A percentile compares a stretch with the other conserved stretches of the same genome.
phyloP scores from a whole-genome alignment of 306 rosid genomes.

The Citrullus mucosospermus region DNA sequence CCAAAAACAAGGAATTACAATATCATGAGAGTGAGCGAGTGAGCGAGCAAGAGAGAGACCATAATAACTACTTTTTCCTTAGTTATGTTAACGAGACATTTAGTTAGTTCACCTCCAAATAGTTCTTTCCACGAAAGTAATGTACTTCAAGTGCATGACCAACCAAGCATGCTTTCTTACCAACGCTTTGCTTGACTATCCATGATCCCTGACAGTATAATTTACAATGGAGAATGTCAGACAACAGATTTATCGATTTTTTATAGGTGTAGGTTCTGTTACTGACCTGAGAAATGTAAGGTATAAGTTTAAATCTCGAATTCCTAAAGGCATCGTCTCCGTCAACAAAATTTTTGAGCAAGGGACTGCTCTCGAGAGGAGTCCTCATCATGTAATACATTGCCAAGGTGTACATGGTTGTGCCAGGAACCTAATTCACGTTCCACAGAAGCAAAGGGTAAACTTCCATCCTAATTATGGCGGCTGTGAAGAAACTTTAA shows the following conservation, averaged over 20 bases:
- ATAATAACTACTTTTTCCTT: neutral
- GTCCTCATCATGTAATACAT: slow-evolving; percentile 62
- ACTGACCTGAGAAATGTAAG: slow-evolving; percentile 81
- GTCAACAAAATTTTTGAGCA: slow-evolving; percentile 51
- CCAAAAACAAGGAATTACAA: slow-evolving; percentile 11
- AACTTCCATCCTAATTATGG: neutral
- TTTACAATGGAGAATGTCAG: neutral
- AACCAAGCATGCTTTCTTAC: slow-evolving; percentile 76
- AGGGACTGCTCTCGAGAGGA: slow-evolving; percentile 61
- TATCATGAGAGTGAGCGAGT: neutral
- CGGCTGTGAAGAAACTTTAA: neutral
- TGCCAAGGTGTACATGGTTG: slow-evolving; percentile 45
- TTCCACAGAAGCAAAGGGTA: neutral
- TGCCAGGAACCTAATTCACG: slow-evolving; percentile 50
- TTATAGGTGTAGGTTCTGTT: neutral
- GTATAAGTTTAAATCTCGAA: slow-evolving; percentile 85
- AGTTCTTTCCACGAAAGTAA: slow-evolving; percentile 67
- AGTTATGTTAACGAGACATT: neutral
- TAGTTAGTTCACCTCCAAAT: slow-evolving; percentile 48
- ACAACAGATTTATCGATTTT: neutral
- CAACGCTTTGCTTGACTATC: slow-evolving; percentile 95
- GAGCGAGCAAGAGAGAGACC: neutral
- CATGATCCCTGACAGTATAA: slow-evolving; percentile 66
- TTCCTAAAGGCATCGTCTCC: slow-evolving; percentile 83
- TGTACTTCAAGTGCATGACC: slow-evolving; percentile 58